A percentile compares a stretch with the other conserved stretches of the same genome.
Conservation (phyloP, 768 basidiomycete species). For the Boletus insuetus region DNA sequence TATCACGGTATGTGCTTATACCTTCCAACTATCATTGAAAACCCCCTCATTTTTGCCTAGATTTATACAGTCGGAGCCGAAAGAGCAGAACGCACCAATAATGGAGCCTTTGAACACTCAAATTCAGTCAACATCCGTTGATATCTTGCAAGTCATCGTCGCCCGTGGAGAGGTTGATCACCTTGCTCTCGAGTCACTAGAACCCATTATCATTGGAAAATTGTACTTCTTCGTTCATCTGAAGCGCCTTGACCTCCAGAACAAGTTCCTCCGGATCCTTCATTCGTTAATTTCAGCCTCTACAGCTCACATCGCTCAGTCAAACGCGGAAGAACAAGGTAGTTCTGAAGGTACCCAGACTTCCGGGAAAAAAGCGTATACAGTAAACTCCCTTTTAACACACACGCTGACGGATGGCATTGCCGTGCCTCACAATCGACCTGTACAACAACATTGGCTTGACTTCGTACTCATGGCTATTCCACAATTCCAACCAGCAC, state of each 20-base stretch:
- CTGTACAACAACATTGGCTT: conserved; percentile 92
- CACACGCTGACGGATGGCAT: conserved; percentile 84
- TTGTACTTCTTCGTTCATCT: conserved; percentile 72
- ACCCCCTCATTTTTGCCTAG: conserved; percentile 37
- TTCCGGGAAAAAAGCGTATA: conserved; percentile 35
- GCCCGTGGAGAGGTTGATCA: conserved; percentile 77
- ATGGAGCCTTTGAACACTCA: conserved; percentile 62
- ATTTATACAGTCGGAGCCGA: conserved; percentile 78
- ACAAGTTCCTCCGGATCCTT: conserved; percentile 87
- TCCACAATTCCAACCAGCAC: conserved; percentile 74
- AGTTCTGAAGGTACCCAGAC: conserved; percentile 36
- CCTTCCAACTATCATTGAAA: neutral
- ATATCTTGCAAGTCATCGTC: conserved; percentile 79
- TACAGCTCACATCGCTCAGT: conserved; percentile 32
- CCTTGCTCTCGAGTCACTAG: conserved; percentile 57
- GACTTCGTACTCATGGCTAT: conserved; percentile 93
- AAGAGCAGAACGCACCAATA: conserved; percentile 37
- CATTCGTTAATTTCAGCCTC: conserved; percentile 80
- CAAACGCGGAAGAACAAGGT: conserved; percentile 33
- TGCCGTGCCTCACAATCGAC: conserved; percentile 60
- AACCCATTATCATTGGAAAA: conserved; percentile 70
- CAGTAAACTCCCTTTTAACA: conserved; percentile 68
- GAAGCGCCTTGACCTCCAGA: conserved; percentile 78
- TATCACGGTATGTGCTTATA: conserved; percentile 69
- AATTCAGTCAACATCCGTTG: conserved; percentile 74